A percentile compares a stretch with the other conserved stretches of the same genome.
phyloP scores from a whole-genome alignment of 148 eudicot genomes.

The Silene conica region DNA sequence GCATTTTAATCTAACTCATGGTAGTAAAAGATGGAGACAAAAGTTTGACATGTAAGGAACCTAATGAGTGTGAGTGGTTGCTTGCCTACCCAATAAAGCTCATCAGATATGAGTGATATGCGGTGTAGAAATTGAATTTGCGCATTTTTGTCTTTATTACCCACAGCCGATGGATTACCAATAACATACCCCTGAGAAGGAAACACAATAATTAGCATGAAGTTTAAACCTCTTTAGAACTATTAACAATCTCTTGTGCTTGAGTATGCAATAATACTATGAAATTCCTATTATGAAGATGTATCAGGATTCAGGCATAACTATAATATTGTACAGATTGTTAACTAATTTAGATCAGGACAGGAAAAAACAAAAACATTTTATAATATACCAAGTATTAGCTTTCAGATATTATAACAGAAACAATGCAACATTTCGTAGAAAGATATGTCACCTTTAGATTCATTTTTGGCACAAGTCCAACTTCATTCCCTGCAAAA shows the following conservation, averaged over 20 bases:
- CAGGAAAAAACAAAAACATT: background rate
- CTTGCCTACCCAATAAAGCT: conserved; percentile 8
- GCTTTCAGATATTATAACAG: background rate
- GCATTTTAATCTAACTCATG: background rate
- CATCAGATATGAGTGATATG: conserved; percentile 8
- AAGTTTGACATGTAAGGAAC: background rate
- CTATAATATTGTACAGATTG: background rate
- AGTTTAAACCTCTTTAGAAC: no score
- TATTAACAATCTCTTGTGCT: background rate
- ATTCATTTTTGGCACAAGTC: conserved; percentile 9
- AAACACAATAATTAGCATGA: background rate
- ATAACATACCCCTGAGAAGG: conserved; percentile 8
- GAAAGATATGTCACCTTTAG: conserved; percentile 9
- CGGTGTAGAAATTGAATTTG: conserved; percentile 5
- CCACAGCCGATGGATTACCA: conserved; percentile 4
- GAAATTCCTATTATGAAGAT: background rate
- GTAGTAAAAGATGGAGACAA: background rate
- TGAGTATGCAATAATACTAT: background rate
- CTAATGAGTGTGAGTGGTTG: background rate
- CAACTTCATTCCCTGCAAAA: conserved; percentile 11
- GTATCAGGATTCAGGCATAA: background rate
- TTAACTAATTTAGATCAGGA: background rate
- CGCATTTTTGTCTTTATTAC: background rate
- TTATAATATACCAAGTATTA: background rate
- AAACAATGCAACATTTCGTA: background rate